Evolutionary conservation across 2,329 filamentous ascomycete species (phyloP).

Genomic region (Fusarium bulbicola): DNA sequence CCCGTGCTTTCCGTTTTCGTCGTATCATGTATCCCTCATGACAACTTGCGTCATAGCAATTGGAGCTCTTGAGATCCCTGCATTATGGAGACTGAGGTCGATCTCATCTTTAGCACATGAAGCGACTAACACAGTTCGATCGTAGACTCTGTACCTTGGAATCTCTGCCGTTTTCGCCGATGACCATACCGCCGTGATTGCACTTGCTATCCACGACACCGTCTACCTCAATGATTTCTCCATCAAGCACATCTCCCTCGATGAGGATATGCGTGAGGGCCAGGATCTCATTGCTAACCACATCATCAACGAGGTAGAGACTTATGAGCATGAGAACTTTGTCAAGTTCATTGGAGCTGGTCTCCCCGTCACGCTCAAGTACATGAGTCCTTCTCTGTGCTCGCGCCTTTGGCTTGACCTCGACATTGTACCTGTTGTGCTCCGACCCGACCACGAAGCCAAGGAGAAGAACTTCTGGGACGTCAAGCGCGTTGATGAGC

Average conservation of each 20-base stretch:
- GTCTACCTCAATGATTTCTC: conserved; percentile 80
- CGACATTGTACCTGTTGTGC: conserved; percentile 77
- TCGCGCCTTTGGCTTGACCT: conserved; percentile 79
- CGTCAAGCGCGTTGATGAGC: conserved; percentile 75
- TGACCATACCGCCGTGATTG: conserved; percentile 64
- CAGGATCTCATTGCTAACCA: conserved; percentile 65
- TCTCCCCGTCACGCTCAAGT: conserved; percentile 67
- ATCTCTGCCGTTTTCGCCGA: conserved; percentile 65
- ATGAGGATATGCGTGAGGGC: conserved; percentile 50
- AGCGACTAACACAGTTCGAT: conserved; percentile 18
- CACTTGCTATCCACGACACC: conserved; percentile 76
- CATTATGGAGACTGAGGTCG: not conserved
- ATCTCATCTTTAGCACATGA: not conserved
- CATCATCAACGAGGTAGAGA: conserved; percentile 63
- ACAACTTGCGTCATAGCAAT: conserved; percentile 28
- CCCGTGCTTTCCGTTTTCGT: not conserved
- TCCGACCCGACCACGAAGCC: conserved; percentile 59
- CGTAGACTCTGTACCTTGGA: conserved; percentile 69
- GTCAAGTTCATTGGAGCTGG: conserved; percentile 81
- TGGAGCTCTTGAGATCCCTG: not conserved
- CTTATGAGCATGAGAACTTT: conserved; percentile 71
- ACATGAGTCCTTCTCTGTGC: conserved; percentile 71
- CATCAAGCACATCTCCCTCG: conserved; percentile 64
- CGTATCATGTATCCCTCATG: conserved; percentile 21
- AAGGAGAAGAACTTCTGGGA: conserved; percentile 59